These are phyloP conservation scores for Hebeloma cylindrosporum DNA, from an alignment of 768 basidiomycete species.

Conservation along the genomic window DNA sequence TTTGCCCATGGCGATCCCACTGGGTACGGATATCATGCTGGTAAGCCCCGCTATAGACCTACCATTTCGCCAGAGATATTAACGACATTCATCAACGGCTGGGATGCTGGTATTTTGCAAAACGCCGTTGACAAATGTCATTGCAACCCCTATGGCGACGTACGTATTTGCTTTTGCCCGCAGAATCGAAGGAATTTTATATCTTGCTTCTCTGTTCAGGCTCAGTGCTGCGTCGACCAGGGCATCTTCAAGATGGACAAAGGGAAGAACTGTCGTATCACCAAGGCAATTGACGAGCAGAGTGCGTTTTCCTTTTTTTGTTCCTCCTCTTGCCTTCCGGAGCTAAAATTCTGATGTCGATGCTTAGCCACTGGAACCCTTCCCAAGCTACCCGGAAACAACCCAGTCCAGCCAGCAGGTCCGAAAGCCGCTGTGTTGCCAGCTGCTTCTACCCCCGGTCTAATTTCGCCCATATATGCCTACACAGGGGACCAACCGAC, in stretches of 20 bases:
- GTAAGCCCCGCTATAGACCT: conserved; percentile 26
- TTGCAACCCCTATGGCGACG: conserved; percentile 46
- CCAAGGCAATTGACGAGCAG: conserved; percentile 45
- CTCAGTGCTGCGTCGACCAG: conserved; percentile 45
- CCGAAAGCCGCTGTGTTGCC: conserved; percentile 31
- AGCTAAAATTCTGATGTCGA: not conserved
- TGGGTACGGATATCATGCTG: conserved; percentile 61
- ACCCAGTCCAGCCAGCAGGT: conserved; percentile 45
- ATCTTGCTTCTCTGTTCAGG: conserved; percentile 19
- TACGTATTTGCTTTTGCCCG: conserved; percentile 20
- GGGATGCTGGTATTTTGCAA: conserved; percentile 55
- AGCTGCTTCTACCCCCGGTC: conserved; percentile 36
- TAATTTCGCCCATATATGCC: conserved; percentile 45
- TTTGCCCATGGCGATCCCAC: conserved; percentile 59
- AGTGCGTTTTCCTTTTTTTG: conserved; percentile 30
- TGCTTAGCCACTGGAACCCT: conserved; percentile 46
- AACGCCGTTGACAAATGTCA: conserved; percentile 54
- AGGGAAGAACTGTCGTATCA: conserved; percentile 44
- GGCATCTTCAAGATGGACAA: conserved; percentile 45
- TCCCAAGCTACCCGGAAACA: conserved; percentile 50
- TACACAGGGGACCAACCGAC: conserved; percentile 46
- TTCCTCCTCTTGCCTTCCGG: conserved; percentile 1
- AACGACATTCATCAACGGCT: conserved; percentile 58
- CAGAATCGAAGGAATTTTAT: not conserved
- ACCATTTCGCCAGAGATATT: not conserved